Percentiles rank a stretch among this genome's conserved stretches.
phyloP scores from a whole-genome alignment of 768 basidiomycete genomes.

The Boletellus ananas region DNA sequence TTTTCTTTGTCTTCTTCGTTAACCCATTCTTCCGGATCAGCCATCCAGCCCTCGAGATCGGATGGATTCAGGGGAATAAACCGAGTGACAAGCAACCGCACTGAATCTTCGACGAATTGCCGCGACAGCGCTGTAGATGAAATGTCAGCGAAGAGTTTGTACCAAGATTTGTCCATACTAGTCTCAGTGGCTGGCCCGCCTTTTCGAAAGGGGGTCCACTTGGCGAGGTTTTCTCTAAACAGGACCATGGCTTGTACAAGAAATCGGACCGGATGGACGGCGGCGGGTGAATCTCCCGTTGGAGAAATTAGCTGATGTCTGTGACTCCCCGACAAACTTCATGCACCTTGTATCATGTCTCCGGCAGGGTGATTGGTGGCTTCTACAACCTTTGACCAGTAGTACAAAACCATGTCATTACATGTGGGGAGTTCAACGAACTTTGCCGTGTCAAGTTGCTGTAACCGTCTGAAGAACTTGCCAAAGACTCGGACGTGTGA shows the following conservation, averaged over 20 bases:
- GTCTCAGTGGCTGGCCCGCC: slow-evolving; percentile 58
- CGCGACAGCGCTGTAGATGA: slow-evolving; percentile 50
- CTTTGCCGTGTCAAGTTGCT: slow-evolving; percentile 53
- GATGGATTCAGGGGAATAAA: slow-evolving; percentile 80
- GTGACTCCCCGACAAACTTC: neutral
- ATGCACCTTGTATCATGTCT: slow-evolving; percentile 54
- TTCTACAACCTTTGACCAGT: slow-evolving; percentile 76
- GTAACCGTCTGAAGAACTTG: slow-evolving; percentile 75
- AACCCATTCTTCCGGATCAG: slow-evolving; percentile 94
- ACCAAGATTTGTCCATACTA: slow-evolving; percentile 36
- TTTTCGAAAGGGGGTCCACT: slow-evolving; percentile 67
- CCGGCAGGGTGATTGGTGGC: slow-evolving; percentile 52
- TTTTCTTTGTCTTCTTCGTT: slow-evolving; percentile 85
- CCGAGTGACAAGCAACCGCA: slow-evolving; percentile 71
- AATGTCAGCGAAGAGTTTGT: slow-evolving; percentile 11
- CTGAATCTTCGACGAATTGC: slow-evolving; percentile 71
- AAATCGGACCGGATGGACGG: slow-evolving; percentile 72
- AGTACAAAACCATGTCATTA: slow-evolving; percentile 67
- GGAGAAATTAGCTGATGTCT: neutral
- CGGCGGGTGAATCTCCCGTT: slow-evolving; percentile 53
- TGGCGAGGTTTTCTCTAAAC: slow-evolving; percentile 77
- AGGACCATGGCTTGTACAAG: slow-evolving; percentile 83
- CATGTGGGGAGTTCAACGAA: slow-evolving; percentile 65
- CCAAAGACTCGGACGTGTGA: slow-evolving; percentile 70
- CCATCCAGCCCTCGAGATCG: slow-evolving; percentile 81